These are phyloP conservation scores for Aureobasidium sp. DNA, from an alignment of 2,329 filamentous ascomycete genomes.

Conservation along the genomic window DNA sequence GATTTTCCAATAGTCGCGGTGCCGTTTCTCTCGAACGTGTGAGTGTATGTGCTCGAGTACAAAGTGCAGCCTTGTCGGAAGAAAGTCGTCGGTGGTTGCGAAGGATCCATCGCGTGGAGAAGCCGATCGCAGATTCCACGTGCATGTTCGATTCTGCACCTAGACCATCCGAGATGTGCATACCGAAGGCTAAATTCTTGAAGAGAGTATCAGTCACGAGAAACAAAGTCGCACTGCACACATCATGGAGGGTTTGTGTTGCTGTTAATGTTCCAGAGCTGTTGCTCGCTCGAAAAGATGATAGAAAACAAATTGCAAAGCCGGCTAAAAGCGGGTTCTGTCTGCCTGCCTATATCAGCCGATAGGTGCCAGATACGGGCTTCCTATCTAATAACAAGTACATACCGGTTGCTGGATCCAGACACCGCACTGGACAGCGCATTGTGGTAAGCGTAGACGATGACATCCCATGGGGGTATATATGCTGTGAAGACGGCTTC, in stretches of 20 bases:
- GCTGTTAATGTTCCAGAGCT: not conserved
- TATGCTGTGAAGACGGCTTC: not conserved
- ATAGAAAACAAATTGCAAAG: too few species aligned
- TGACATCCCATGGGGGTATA: too few species aligned
- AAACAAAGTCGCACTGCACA: not conserved
- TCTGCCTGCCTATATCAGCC: not conserved
- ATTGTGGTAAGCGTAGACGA: too few species aligned
- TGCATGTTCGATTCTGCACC: conserved; percentile 14
- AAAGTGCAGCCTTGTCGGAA: not conserved
- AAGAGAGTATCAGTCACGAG: not conserved
- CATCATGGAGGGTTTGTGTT: not conserved
- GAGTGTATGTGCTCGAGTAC: not conserved
- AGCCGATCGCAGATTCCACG: not conserved
- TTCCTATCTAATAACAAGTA: not conserved
- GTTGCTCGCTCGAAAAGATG: too few species aligned
- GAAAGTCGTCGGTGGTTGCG: not conserved
- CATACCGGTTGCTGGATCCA: not conserved
- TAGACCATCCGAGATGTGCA: too few species aligned
- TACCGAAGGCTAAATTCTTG: not conserved
- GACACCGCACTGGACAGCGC: not conserved
- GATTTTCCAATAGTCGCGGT: too few species aligned
- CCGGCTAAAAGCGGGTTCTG: not conserved
- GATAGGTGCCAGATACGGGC: not conserved
- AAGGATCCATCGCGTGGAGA: not conserved
- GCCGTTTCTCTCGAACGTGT: too few species aligned